Base-by-base conservation (phyloP, 192 early-diverging fungal species). In the Funneliformis geosporum region DNA sequence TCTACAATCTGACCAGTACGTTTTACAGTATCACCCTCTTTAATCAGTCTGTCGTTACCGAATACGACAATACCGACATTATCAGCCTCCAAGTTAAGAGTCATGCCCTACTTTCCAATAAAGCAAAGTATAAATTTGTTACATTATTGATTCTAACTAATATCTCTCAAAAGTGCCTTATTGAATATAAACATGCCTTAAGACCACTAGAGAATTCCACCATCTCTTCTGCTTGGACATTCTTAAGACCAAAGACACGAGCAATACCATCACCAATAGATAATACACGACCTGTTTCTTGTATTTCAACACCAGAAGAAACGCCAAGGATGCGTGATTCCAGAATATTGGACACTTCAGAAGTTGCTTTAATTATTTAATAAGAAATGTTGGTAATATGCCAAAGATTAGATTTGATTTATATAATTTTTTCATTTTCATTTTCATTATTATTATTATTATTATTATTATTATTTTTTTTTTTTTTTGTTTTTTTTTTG, bases 191-290 rank as follows among this genome's bases (percentile, higher is more conserved):
- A 61, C 10, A 23, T 89, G 93, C 95, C 94, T 95, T 95, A 76
- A 99, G 87, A 86, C 98, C 98, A 87, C 95, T 97, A 83, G 96
- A 98, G 92, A 99, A 99, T 84, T 99, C 98, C 87, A 99, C 98
- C 96, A 99, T 98, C 91, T 99, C 98, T 88, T 99, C 97, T 82
- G 97, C 95, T 90, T 99, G 95, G 80, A 91, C 89, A 87, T 98
- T 99, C 91, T 95, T 97, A 87, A 98, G 91, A 73, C 96, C 98
- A 80, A 97, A 97, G 76, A 99, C 96, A 92, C 98, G 97, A 79
- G 98, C 98, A 90, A 99, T 98, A 97, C 98, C 98, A 88, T 99
- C 98, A 94, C 98, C 97, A 83, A 99, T 97, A 85, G 98, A 98
- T 83, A 99, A 90, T 74, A 99, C 98, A 85, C 97, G 95, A 76